Evolutionary conservation across 202 grass and related monocot genomes (phyloP).

Genomic region (Schoenoplectus tabernaemontani): DNA sequence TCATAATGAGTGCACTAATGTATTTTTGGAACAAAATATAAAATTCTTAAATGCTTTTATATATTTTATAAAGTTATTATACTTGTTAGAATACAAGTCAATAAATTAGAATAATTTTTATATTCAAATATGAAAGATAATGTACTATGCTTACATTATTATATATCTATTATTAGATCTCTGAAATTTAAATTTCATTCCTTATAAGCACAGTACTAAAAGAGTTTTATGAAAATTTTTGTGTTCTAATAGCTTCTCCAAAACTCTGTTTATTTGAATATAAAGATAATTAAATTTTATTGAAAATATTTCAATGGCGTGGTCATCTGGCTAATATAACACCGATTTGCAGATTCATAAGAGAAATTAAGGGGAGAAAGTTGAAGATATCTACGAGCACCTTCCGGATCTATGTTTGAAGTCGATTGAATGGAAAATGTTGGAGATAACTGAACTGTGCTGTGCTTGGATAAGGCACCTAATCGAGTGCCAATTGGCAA

Average conservation of each 20-base stretch:
- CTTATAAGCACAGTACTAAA: not conserved
- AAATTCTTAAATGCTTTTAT: too few species aligned
- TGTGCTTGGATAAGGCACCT: constrained; percentile 8
- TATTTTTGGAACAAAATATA: too few species aligned
- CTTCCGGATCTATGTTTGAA: not conserved
- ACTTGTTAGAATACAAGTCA: too few species aligned
- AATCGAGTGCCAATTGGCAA: not conserved
- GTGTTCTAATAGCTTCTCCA: too few species aligned
- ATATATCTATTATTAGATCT: not conserved
- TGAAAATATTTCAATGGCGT: not conserved
- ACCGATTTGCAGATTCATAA: not conserved
- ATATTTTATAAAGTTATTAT: too few species aligned
- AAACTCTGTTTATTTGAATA: not conserved
- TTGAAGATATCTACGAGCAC: not conserved
- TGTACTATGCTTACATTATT: too few species aligned
- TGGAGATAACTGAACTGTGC: not conserved
- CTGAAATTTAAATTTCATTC: not conserved
- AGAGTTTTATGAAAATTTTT: too few species aligned
- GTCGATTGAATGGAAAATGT: not conserved
- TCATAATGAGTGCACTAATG: too few species aligned
- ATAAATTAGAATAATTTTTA: too few species aligned
- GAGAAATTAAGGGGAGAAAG: not conserved
- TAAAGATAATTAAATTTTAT: not conserved
- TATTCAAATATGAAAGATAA: too few species aligned
- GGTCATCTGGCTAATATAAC: not conserved